Evolutionary conservation across 169 alveolate species (phyloP).

Genomic region (Eimeria tenella): DNA sequence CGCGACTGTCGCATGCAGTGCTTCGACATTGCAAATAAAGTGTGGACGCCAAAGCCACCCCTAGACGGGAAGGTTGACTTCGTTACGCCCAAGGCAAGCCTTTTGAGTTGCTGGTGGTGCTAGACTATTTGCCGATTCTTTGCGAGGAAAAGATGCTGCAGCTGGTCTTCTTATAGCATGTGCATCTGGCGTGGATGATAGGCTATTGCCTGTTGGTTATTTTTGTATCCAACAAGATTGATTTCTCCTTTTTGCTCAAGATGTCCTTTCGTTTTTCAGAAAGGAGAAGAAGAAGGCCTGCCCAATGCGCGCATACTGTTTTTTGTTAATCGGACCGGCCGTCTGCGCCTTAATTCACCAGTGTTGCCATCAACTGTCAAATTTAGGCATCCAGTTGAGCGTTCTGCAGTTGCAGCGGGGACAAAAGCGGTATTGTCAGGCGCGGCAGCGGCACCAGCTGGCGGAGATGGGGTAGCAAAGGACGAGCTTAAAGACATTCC

Average conservation of each 20-base stretch:
- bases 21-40: constrained; percentile 59
- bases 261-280: neutral
- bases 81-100: constrained; percentile 74
- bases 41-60: constrained; percentile 78
- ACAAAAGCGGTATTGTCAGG: constrained; percentile 1
- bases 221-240: no score
- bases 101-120: constrained; percentile 1
- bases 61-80: constrained; percentile 75
- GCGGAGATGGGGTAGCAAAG: neutral
- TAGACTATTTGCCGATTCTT: neutral
- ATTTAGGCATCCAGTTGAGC: constrained; percentile 70
- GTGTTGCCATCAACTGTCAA: constrained; percentile 63
- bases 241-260: neutral
- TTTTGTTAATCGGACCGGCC: constrained; percentile 76
- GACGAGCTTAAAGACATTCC: constrained; percentile 52
- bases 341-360: constrained; percentile 76
- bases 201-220: no score
- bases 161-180: neutral
- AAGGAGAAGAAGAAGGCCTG: constrained; percentile 73
- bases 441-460: constrained; percentile 13
- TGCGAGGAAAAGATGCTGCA: neutral
- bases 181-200: neutral
- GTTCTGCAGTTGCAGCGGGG: constrained; percentile 48
- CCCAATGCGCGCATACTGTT: constrained; percentile 72
- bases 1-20: constrained; percentile 82